Percentiles rank a stretch among this genome's conserved stretches.
Conservation (phyloP, 2,329 filamentous ascomycete genomes). For the Phyllosticta capitalensis region DNA sequence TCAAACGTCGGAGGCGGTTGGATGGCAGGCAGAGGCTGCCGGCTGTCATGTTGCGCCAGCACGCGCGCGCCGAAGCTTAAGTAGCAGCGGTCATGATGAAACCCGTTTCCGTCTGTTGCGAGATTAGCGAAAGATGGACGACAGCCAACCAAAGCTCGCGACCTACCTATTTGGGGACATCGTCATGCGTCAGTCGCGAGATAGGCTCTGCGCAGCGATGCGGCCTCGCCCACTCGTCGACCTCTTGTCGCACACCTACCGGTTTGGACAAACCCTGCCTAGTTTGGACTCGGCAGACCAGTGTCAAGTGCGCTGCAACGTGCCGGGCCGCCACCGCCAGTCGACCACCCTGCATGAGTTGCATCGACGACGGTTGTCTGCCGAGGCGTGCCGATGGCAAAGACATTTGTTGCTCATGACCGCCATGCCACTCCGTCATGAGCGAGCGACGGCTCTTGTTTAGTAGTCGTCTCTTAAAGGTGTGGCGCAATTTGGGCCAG, state of each 20-base stretch:
- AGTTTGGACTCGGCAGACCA: background rate
- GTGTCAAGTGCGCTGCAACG: background rate
- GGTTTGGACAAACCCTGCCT: background rate
- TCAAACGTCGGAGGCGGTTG: background rate
- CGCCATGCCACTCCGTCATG: background rate
- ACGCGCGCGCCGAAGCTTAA: background rate
- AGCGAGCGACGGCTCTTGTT: background rate
- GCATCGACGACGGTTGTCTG: background rate
- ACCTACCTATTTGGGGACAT: background rate
- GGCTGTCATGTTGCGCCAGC: background rate
- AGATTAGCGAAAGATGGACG: background rate
- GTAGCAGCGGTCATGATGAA: background rate
- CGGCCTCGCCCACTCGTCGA: background rate
- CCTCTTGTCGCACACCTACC: background rate
- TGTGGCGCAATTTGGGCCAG: background rate
- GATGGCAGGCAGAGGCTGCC: too few species aligned
- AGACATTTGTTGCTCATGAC: background rate
- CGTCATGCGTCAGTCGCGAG: background rate
- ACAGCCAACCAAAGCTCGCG: background rate
- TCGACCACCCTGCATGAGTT: background rate
- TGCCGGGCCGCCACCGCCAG: background rate
- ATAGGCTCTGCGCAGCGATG: background rate
- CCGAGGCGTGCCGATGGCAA: background rate
- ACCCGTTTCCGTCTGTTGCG: background rate
- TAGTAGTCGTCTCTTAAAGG: background rate